phyloP scores from a whole-genome alignment of 306 rosid genomes.

The Ormosia emarginata region DNA sequence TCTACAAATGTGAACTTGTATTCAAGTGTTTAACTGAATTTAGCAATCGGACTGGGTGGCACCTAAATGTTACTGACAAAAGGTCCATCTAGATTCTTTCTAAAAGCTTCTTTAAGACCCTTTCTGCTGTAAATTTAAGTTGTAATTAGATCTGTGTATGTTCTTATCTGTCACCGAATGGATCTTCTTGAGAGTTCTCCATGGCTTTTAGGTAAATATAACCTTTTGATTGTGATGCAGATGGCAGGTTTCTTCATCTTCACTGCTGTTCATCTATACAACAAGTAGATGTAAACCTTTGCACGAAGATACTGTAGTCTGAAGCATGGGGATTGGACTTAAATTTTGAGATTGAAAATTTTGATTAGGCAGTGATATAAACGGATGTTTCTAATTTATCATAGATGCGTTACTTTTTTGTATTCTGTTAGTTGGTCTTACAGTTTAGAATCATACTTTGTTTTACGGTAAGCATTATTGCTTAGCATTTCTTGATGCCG shows the following conservation, averaged over 20 bases:
- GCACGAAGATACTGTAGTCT: conserved; percentile 21
- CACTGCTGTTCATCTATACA: conserved; percentile 76
- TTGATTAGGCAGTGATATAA: conserved; percentile 40
- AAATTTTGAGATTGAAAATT: conserved; percentile 38
- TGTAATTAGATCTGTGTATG: neutral
- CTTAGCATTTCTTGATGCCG: neutral
- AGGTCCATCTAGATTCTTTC: neutral
- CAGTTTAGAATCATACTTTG: neutral
- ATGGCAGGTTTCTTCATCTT: conserved; percentile 88
- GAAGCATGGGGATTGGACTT: conserved; percentile 23
- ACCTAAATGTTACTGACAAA: neutral
- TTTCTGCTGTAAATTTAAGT: neutral
- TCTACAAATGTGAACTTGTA: neutral
- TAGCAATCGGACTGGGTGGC: neutral
- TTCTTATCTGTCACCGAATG: neutral
- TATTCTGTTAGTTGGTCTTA: neutral
- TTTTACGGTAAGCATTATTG: neutral
- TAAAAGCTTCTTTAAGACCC: neutral
- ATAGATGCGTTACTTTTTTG: neutral
- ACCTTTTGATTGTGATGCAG: conserved; percentile 54
- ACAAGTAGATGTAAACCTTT: conserved; percentile 54
- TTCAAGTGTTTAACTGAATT: neutral
- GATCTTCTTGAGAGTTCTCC: neutral
- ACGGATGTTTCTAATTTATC: conserved; percentile 21
- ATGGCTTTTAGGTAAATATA: neutral